phyloP scores from a whole-genome alignment of 495 filamentous ascomycete species.

The Aspergillus nanangensis region DNA sequence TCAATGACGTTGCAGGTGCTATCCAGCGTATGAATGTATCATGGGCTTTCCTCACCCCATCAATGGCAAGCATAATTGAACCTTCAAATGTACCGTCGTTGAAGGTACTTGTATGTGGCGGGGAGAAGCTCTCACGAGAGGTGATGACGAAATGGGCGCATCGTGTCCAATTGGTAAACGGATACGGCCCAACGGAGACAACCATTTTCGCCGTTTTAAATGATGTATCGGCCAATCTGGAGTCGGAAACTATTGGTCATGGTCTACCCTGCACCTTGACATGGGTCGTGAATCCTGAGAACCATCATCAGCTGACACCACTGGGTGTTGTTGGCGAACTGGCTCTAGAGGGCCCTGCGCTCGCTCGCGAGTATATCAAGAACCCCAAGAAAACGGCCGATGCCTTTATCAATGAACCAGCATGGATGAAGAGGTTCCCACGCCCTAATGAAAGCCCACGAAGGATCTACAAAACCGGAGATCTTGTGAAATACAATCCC shows the following conservation, averaged over 20 bases:
- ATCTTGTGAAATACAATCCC: constrained; percentile 48
- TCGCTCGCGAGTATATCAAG: constrained; percentile 51
- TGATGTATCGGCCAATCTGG: constrained; percentile 23
- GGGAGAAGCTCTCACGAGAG: constrained; percentile 45
- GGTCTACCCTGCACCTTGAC: constrained; percentile 40
- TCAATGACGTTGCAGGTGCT: constrained; percentile 44
- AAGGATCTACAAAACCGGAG: constrained; percentile 45
- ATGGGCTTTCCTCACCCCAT: constrained; percentile 51
- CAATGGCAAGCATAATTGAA: constrained; percentile 46
- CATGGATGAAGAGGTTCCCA: constrained; percentile 27
- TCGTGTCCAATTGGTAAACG: constrained; percentile 46
- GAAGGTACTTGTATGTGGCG: constrained; percentile 40
- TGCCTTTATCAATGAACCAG: constrained; percentile 38
- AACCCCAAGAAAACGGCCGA: constrained; percentile 47
- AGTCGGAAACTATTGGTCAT: constrained; percentile 46
- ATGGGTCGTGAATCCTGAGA: constrained; percentile 52
- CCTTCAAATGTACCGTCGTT: constrained; percentile 40
- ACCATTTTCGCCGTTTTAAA: constrained; percentile 35
- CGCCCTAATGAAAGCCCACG: constrained; percentile 18
- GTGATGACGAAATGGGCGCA: constrained; percentile 53
- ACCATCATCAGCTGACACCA: constrained; percentile 43
- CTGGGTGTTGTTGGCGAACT: constrained; percentile 53
- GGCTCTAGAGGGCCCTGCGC: constrained; percentile 41
- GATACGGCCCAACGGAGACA: constrained; percentile 57
- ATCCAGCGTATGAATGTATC: constrained; percentile 46